Conservation (phyloP, 2,329 filamentous ascomycete species). For the Meredithiella fracta region DNA sequence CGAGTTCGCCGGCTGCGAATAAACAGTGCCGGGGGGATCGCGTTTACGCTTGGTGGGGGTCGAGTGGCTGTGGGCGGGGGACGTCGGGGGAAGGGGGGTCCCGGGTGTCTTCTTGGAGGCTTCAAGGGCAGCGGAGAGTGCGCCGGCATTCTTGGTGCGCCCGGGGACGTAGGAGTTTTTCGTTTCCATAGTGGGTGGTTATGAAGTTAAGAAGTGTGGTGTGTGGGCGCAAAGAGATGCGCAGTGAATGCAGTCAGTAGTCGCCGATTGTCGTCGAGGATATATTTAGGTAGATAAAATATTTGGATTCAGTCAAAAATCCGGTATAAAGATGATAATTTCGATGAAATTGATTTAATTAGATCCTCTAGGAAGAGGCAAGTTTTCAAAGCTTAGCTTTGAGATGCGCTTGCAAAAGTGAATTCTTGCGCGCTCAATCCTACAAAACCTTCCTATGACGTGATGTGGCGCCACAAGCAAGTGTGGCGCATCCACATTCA, state of each 20-base stretch:
- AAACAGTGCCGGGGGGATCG: conserved; percentile 39
- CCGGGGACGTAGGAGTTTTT: conserved; percentile 11
- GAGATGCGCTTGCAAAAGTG: no score
- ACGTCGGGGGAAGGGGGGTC: conserved; percentile 34
- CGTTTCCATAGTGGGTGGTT: not conserved
- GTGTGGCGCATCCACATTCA: no score
- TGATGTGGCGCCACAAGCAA: no score
- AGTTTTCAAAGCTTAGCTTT: no score
- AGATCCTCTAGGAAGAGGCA: no score
- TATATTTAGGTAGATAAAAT: not conserved
- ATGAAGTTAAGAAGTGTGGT: not conserved
- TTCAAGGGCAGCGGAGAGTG: conserved; percentile 17
- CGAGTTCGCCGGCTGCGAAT: conserved; percentile 61
- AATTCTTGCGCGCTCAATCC: no score
- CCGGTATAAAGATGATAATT: no score
- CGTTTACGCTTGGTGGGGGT: conserved; percentile 50
- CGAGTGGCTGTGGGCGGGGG: conserved; percentile 37
- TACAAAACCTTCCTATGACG: no score
- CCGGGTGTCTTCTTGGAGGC: conserved; percentile 40
- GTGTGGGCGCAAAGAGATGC: not conserved
- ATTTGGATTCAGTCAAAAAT: not conserved
- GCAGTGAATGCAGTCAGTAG: no score
- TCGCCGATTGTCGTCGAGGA: not conserved
- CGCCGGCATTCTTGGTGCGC: conserved; percentile 2
- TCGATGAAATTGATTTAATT: no score